Evolutionary conservation across 179 eudicot genomes (phyloP).

Genomic region (Heliamphora pulchella): DNA sequence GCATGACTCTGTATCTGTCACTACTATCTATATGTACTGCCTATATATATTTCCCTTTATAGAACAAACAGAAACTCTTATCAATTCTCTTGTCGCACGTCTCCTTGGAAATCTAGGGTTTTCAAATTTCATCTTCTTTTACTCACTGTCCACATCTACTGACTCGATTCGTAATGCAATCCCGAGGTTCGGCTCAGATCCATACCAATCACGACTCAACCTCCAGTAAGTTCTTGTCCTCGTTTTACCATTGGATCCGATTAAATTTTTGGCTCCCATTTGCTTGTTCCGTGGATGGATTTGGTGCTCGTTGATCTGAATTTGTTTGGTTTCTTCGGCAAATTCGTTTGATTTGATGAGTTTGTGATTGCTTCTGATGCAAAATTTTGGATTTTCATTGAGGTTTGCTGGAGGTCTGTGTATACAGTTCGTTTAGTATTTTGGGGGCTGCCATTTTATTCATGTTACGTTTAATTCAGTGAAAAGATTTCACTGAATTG

Average conservation of each 20-base stretch:
- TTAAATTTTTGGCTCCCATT: neutral
- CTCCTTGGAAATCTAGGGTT: conserved; percentile 1
- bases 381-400: neutral
- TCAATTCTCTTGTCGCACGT: neutral
- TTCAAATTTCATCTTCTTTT: neutral
- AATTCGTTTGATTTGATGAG: neutral
- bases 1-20: neutral
- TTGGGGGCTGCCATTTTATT: neutral
- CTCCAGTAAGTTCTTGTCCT: conserved; percentile 4
- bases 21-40: neutral
- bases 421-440: neutral
- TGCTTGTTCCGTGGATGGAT: neutral
- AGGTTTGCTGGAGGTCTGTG: conserved; percentile 6
- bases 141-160: neutral
- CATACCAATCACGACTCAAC: neutral
- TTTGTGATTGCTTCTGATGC: neutral
- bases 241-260: conserved; percentile 11
- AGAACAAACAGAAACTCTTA: neutral
- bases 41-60: neutral
- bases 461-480: neutral
- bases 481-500: no score
- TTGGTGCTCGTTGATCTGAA: neutral
- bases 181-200: conserved; percentile 10
- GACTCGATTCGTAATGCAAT: neutral
- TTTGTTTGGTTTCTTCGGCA: neutral